phyloP scores from a whole-genome alignment of 139 green algal genomes.

The Spirogloea muscicola region DNA sequence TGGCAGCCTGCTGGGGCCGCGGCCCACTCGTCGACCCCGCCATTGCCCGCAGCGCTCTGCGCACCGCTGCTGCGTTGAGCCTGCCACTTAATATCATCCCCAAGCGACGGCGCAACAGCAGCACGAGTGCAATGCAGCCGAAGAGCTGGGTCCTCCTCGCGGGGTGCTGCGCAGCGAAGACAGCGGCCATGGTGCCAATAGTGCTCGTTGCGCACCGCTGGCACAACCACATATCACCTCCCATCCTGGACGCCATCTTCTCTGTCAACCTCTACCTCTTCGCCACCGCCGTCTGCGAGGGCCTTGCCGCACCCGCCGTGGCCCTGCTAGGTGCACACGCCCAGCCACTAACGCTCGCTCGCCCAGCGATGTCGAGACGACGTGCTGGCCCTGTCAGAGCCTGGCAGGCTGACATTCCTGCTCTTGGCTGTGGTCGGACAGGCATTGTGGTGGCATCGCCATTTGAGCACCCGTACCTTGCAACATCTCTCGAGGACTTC shows the following conservation, averaged over 20 bases:
- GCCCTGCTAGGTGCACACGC: too few species aligned
- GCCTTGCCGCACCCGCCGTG: background rate
- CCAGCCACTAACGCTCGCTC: too few species aligned
- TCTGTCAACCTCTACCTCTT: constrained; percentile 23
- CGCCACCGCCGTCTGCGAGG: constrained; percentile 12
- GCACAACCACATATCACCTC: background rate
- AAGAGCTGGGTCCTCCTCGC: background rate
- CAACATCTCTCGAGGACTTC: constrained; percentile 30
- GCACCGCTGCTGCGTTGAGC: background rate
- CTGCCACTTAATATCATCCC: background rate
- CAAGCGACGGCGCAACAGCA: background rate
- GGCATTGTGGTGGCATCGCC: background rate
- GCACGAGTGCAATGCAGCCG: background rate
- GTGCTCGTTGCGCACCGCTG: background rate
- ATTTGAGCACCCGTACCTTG: constrained; percentile 28
- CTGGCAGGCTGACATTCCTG: too few species aligned
- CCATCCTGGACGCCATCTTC: background rate
- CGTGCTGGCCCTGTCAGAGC: too few species aligned
- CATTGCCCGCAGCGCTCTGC: background rate
- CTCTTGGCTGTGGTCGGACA: too few species aligned
- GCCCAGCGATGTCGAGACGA: too few species aligned
- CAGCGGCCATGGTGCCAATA: background rate
- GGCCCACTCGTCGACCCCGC: background rate
- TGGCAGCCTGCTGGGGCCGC: background rate
- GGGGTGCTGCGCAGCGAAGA: background rate